These are phyloP conservation scores for Globisporangium splendens DNA, from an alignment of 352 stramenopile genomes.

Conservation along the genomic window DNA sequence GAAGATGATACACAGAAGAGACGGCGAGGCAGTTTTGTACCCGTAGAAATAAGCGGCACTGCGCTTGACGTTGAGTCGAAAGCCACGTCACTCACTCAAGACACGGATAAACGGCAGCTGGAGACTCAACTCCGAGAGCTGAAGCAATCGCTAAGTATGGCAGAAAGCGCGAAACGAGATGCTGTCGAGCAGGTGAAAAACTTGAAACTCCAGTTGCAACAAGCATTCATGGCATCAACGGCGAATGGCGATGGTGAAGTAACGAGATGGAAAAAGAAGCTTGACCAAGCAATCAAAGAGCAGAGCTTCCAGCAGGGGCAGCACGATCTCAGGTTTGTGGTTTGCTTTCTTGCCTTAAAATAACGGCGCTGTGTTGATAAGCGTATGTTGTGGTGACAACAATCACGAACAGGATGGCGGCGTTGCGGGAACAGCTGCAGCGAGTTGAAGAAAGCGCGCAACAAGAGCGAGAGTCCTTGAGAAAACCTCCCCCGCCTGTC, in stretches of 20 bases:
- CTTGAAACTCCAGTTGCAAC: conserved; percentile 44
- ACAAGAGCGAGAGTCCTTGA: conserved; percentile 5
- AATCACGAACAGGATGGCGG: conserved; percentile 19
- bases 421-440: conserved; percentile 26
- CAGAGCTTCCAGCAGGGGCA: conserved; percentile 40
- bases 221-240: conserved; percentile 16
- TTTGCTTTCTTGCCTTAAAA: background rate
- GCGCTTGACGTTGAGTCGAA: background rate
- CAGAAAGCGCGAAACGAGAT: conserved; percentile 37
- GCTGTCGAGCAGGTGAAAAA: conserved; percentile 47
- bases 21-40: conserved; percentile 1
- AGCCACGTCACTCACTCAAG: conserved; percentile 2
- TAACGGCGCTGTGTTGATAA: too few species aligned
- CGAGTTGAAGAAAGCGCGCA: conserved; percentile 23
- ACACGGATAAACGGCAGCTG: conserved; percentile 10
- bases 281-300: conserved; percentile 49
- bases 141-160: conserved; percentile 19
- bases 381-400: background rate
- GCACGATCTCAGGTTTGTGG: conserved; percentile 29
- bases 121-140: conserved; percentile 22
- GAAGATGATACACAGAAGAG: background rate
- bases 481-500: conserved; percentile 11
- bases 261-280: conserved; percentile 45
- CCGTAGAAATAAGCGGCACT: conserved; percentile 3
- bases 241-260: conserved; percentile 27